These are phyloP conservation scores for Psilocybe azurescens DNA, from an alignment of 768 basidiomycete genomes.

Conservation along the genomic window DNA sequence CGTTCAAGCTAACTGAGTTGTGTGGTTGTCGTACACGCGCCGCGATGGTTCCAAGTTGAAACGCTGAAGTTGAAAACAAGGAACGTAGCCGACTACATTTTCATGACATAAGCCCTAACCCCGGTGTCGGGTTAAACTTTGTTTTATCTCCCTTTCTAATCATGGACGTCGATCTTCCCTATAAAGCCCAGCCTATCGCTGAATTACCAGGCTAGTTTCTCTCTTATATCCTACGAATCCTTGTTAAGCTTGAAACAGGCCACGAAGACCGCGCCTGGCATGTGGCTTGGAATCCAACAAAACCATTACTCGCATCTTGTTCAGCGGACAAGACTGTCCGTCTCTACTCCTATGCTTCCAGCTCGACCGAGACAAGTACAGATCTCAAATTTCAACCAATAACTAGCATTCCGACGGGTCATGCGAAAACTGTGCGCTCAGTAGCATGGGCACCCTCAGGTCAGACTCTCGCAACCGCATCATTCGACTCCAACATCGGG, in stretches of 20 bases:
- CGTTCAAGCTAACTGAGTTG: background rate
- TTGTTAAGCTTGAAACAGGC: conserved; percentile 39
- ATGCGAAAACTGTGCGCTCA: conserved; percentile 85
- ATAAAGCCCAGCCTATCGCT: conserved; percentile 35
- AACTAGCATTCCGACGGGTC: conserved; percentile 80
- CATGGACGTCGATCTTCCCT: conserved; percentile 30
- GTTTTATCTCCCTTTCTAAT: background rate
- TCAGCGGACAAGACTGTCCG: conserved; percentile 94
- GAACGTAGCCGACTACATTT: background rate
- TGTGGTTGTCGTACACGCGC: background rate
- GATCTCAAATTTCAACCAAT: conserved; percentile 52
- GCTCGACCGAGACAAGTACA: background rate
- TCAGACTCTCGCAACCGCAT: conserved; percentile 84
- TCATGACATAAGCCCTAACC: conserved; percentile 25
- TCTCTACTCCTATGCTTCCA: conserved; percentile 68
- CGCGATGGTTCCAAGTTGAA: background rate
- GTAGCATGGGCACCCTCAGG: conserved; percentile 93
- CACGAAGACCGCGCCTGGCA: conserved; percentile 90
- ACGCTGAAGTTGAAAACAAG: background rate
- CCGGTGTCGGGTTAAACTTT: conserved; percentile 16
- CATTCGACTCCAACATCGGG: conserved; percentile 92
- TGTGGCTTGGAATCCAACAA: conserved; percentile 85
- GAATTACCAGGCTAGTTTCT: conserved; percentile 34
- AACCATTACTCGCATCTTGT: conserved; percentile 87
- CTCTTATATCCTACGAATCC: background rate